Conservation (phyloP, 352 stramenopile species). For the Phytophthora megakarya region DNA sequence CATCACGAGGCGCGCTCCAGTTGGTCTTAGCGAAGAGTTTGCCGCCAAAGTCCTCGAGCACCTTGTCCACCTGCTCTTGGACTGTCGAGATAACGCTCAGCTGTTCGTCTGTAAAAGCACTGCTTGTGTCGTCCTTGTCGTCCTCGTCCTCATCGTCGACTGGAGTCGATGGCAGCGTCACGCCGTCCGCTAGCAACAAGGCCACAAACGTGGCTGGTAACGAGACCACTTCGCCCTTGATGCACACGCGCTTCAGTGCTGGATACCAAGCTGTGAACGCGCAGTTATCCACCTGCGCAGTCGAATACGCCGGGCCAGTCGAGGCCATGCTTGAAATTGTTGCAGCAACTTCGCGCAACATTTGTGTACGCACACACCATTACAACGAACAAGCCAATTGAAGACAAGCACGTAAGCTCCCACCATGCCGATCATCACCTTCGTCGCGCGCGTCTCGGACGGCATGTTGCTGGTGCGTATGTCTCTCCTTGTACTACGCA, state of each 20-base stretch:
- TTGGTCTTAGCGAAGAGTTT: conserved; percentile 92
- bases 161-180: conserved; percentile 50
- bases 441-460: conserved; percentile 93
- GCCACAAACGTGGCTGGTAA: conserved; percentile 61
- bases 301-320: conserved; percentile 52
- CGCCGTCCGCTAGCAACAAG: conserved; percentile 70
- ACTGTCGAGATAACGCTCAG: conserved; percentile 41
- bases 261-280: conserved; percentile 78
- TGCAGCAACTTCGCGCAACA: no score
- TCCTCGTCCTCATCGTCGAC: conserved; percentile 29
- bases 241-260: conserved; percentile 54
- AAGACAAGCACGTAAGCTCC: not conserved
- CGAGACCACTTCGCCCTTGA: conserved; percentile 65
- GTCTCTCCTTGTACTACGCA: not conserved
- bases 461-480: conserved; percentile 89
- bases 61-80: conserved; percentile 64
- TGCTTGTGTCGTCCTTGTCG: conserved; percentile 31
- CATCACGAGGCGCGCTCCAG: conserved; percentile 93
- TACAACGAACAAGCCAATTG: no score
- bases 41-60: conserved; percentile 68
- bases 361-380: conserved; percentile 1
- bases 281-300: conserved; percentile 81
- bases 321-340: conserved; percentile 1
- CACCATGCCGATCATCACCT: conserved; percentile 94
- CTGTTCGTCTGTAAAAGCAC: conserved; percentile 29